Evolutionary conservation across 2,329 filamentous ascomycete genomes (phyloP).

Genomic region (Parasarocladium wereldwijsianum): DNA sequence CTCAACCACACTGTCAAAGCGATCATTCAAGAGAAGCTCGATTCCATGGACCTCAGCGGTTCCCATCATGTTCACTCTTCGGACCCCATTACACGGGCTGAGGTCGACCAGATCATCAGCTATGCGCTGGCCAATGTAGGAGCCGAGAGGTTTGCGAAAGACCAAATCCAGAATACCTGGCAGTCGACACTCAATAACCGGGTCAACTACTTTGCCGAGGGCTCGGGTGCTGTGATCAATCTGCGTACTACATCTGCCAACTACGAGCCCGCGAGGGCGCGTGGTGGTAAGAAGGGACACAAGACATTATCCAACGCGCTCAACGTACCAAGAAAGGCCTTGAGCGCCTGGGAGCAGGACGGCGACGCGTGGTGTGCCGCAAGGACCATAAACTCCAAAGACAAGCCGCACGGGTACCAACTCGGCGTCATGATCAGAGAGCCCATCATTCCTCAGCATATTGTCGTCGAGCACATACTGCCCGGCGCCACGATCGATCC

Average conservation of each 20-base stretch:
- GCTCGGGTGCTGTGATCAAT: constrained; percentile 53
- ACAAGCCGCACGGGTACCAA: constrained; percentile 38
- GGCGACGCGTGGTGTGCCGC: constrained; percentile 81
- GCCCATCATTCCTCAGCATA: constrained; percentile 47
- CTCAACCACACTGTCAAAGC: constrained; percentile 20
- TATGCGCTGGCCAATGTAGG: constrained; percentile 29
- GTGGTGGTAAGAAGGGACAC: too few relatives aligned
- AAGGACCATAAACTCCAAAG: constrained; percentile 21
- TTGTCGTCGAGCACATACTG: constrained; percentile 60
- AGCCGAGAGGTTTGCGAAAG: constrained; percentile 30
- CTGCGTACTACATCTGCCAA: constrained; percentile 42
- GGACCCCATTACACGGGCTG: constrained; percentile 23
- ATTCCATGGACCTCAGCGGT: too few relatives aligned
- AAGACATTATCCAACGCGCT: too few relatives aligned
- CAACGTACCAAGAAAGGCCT: too few relatives aligned
- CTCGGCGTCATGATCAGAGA: constrained; percentile 48
- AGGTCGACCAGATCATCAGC: constrained; percentile 27
- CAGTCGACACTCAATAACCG: constrained; percentile 30
- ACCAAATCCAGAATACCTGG: constrained; percentile 29
- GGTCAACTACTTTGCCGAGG: constrained; percentile 60
- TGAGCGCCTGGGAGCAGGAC: constrained; percentile 58
- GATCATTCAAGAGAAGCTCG: constrained; percentile 21
- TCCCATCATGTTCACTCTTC: too few relatives aligned
- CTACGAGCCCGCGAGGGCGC: constrained; percentile 21
- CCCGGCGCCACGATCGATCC: constrained; percentile 46